A percentile compares a stretch with the other conserved stretches of the same genome.
Conservation (phyloP, 202 grass and related monocot genomes). For the Carex arenaria region DNA sequence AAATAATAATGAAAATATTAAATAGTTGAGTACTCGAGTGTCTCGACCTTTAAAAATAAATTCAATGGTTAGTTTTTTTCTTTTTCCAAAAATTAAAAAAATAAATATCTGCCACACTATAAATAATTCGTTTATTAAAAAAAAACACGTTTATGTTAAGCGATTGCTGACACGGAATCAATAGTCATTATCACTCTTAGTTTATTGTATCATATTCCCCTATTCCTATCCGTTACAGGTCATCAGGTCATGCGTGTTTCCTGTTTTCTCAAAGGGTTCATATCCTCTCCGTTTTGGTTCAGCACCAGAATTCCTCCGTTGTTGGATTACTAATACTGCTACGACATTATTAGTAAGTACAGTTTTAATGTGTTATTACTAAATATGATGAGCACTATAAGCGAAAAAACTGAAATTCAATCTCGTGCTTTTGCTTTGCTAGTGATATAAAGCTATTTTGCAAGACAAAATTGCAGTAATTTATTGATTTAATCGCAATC, state of each 20-base stretch:
- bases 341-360: no score
- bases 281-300: neutral
- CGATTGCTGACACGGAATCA: neutral
- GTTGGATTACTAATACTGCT: no score
- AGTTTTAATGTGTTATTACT: neutral
- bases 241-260: neutral
- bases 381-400: neutral
- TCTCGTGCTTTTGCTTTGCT: neutral
- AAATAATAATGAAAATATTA: no score
- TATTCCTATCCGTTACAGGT: conserved; percentile 11
- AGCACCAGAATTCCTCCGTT: neutral
- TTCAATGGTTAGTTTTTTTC: no score
- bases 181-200: neutral
- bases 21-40: no score
- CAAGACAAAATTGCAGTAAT: neutral
- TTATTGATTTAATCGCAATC: no score
- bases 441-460: neutral
- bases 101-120: neutral
- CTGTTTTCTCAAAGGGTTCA: neutral
- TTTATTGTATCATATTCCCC: neutral
- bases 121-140: neutral
- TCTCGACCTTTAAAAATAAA: no score
- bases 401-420: neutral
- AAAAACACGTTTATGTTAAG: neutral
- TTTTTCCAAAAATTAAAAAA: no score